These are phyloP conservation scores for Heteromeles arbutifolia DNA, from an alignment of 306 rosid genomes.

Conservation along the genomic window DNA sequence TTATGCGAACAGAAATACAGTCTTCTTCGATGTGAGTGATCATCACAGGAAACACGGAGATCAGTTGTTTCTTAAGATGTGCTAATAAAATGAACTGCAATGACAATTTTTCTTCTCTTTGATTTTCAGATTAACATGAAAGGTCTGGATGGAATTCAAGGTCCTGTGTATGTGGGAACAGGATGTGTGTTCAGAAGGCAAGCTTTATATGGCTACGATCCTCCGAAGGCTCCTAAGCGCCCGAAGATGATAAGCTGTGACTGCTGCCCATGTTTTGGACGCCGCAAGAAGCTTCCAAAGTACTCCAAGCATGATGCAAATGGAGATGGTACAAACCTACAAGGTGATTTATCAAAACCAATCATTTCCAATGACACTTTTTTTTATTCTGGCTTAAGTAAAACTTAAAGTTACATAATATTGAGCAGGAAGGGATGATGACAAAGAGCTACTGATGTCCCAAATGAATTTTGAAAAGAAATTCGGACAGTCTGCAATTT, in stretches of 20 bases:
- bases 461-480: constrained; percentile 88
- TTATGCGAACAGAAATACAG: constrained; percentile 90
- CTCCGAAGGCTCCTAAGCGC: constrained; percentile 88
- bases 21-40: constrained; percentile 70
- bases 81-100: neutral
- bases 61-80: neutral
- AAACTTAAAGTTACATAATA: neutral
- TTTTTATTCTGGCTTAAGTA: neutral
- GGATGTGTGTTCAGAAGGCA: constrained; percentile 97
- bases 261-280: constrained; percentile 89
- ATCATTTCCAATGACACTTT: neutral
- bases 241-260: constrained; percentile 95
- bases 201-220: constrained; percentile 83
- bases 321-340: constrained; percentile 54
- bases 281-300: constrained; percentile 68
- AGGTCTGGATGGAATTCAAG: constrained; percentile 95
- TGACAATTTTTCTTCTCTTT: constrained; percentile 12
- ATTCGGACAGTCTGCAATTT: constrained; percentile 87
- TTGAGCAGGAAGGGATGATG: constrained; percentile 55
- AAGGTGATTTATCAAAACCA: neutral
- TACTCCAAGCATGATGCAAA: constrained; percentile 48
- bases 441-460: constrained; percentile 78
- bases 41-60: neutral
- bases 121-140: constrained; percentile 82
- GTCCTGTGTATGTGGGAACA: constrained; percentile 93